Evolutionary conservation across 768 basidiomycete species (phyloP).

Genomic region (Amanita rimosa): DNA sequence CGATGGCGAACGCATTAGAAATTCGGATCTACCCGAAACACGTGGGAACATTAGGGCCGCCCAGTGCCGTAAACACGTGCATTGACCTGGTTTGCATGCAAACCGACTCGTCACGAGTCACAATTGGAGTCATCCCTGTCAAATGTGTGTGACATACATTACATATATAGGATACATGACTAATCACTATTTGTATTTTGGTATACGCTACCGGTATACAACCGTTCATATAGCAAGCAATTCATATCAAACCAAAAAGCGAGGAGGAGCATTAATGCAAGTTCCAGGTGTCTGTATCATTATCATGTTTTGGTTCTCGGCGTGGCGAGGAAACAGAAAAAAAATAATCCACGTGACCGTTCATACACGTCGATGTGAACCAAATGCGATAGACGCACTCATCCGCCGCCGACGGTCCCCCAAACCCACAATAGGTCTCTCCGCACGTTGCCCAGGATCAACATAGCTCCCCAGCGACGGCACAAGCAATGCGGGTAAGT

Average conservation of each 20-base stretch:
- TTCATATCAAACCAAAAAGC: background rate
- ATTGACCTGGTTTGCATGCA: no score
- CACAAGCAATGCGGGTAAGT: background rate
- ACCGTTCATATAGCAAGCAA: background rate
- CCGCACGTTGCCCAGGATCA: slow-evolving; percentile 10
- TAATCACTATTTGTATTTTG: background rate
- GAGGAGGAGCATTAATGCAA: background rate
- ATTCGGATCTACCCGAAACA: slow-evolving; percentile 17
- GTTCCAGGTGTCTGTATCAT: no score
- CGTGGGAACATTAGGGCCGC: background rate
- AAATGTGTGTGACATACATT: no score
- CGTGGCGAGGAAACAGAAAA: no score
- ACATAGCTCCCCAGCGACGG: background rate
- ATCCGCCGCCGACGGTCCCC: slow-evolving; percentile 23
- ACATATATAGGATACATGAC: no score
- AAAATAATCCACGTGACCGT: background rate
- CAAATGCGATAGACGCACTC: slow-evolving; percentile 13
- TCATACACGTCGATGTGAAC: background rate
- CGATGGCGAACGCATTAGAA: background rate
- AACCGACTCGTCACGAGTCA: no score
- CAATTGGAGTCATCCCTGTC: no score
- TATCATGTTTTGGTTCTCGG: no score
- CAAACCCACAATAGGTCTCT: slow-evolving; percentile 14
- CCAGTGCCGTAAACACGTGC: no score
- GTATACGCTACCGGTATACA: background rate